Evolutionary conservation across 1,284 basidiomycete genomes (phyloP).

Genomic region (Cryptococcus sp.): DNA sequence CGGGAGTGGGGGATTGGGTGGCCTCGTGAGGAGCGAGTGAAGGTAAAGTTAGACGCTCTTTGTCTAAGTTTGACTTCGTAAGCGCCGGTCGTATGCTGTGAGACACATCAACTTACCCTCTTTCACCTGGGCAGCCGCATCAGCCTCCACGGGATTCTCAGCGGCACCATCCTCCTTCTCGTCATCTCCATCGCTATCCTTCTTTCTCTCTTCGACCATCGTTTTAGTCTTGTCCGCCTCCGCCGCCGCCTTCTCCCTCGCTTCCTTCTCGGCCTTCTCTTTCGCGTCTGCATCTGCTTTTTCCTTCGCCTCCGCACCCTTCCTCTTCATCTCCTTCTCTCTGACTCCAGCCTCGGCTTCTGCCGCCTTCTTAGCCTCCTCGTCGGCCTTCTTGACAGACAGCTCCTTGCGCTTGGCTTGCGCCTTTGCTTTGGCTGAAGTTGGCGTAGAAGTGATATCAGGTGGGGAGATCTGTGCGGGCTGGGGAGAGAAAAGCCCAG

Average conservation of each 20-base stretch:
- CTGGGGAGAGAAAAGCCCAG: not conserved
- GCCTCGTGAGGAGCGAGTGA: not conserved
- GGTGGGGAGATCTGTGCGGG: not conserved
- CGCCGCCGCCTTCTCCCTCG: not conserved
- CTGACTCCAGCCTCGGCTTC: not conserved
- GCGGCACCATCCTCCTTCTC: not conserved
- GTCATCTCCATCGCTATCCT: not conserved
- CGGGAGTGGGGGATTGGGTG: too few species aligned
- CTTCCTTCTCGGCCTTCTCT: not conserved
- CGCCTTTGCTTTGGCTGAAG: too few species aligned
- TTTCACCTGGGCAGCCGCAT: too few species aligned
- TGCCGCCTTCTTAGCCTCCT: not conserved
- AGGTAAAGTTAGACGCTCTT: not conserved
- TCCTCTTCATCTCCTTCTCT: not conserved
- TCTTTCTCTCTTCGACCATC: not conserved
- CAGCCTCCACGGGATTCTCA: not conserved
- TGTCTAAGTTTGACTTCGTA: not conserved
- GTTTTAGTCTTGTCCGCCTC: not conserved
- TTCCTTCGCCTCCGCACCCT: not conserved
- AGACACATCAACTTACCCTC: too few species aligned
- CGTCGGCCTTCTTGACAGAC: not conserved
- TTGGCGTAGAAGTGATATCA: too few species aligned
- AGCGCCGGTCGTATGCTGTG: too few species aligned
- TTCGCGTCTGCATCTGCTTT: not conserved
- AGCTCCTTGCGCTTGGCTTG: not conserved